Evolutionary conservation across 495 filamentous ascomycete species (phyloP).

Genomic region (Glonium stellatum): DNA sequence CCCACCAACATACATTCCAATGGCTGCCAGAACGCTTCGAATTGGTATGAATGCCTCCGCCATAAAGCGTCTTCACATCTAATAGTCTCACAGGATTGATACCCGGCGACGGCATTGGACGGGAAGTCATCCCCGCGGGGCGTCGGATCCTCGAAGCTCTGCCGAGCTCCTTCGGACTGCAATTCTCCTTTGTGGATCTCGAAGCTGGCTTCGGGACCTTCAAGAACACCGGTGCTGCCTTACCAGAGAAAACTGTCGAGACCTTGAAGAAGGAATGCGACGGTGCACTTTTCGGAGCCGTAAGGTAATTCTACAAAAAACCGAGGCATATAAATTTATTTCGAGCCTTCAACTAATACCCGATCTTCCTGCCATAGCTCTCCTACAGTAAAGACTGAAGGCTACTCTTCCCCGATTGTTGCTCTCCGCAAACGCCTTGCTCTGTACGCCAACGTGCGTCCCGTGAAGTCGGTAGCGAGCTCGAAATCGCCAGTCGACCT

Average conservation of each 20-base stretch:
- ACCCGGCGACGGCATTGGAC: slow-evolving; percentile 95
- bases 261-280: slow-evolving; percentile 82
- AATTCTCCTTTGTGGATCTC: slow-evolving; percentile 89
- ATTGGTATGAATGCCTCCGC: slow-evolving; percentile 41
- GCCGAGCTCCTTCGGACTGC: slow-evolving; percentile 70
- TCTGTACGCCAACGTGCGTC: slow-evolving; percentile 95
- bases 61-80: background rate
- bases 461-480: slow-evolving; percentile 74
- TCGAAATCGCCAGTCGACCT: slow-evolving; percentile 71
- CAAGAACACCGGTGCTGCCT: slow-evolving; percentile 73
- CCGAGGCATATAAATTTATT: background rate
- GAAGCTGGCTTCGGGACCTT: slow-evolving; percentile 91
- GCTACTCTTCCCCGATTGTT: slow-evolving; percentile 96
- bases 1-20: slow-evolving; percentile 6
- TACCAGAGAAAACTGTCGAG: slow-evolving; percentile 85
- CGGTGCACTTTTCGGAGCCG: slow-evolving; percentile 93
- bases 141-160: slow-evolving; percentile 85
- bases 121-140: slow-evolving; percentile 95
- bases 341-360: background rate
- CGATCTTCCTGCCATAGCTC: slow-evolving; percentile 45
- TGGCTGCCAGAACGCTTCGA: slow-evolving; percentile 49
- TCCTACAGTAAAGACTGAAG: slow-evolving; percentile 76
- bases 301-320: slow-evolving; percentile 46
- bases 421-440: slow-evolving; percentile 90
- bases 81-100: slow-evolving; percentile 62